These are phyloP conservation scores for Phytophthora europaea DNA, from an alignment of 352 stramenopile genomes.

Conservation along the genomic window DNA sequence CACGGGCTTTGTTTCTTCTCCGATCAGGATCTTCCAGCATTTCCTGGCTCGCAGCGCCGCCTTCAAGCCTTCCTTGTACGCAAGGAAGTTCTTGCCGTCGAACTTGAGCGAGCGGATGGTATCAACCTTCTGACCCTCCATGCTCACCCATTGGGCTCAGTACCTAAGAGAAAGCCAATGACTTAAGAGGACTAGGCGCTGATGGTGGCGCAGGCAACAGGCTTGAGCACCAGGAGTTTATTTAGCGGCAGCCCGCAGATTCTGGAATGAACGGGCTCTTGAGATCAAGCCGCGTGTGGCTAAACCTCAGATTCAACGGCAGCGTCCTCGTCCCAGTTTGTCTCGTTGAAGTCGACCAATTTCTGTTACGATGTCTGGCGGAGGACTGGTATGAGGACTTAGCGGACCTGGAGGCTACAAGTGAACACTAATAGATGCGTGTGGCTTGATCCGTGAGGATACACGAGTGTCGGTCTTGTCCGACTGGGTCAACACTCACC, in stretches of 20 bases:
- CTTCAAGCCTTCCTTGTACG: constrained; percentile 22
- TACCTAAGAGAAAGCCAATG: background rate
- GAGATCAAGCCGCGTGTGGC: background rate
- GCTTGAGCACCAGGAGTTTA: background rate
- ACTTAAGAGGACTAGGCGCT: background rate
- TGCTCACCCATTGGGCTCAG: constrained; percentile 18
- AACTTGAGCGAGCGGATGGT: constrained; percentile 11
- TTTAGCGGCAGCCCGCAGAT: background rate
- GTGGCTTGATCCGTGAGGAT: too few relatives aligned
- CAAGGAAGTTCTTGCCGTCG: constrained; percentile 20
- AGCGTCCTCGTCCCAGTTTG: background rate
- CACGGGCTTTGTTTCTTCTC: constrained; percentile 8
- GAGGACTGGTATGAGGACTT: too few relatives aligned
- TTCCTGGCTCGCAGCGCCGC: constrained; percentile 7
- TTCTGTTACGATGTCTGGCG: background rate
- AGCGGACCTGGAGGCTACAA: too few relatives aligned
- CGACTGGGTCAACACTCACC: too few relatives aligned
- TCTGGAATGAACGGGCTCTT: background rate
- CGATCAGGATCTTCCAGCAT: constrained; percentile 27
- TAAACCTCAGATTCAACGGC: background rate
- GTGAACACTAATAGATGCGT: too few relatives aligned
- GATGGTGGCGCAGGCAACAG: background rate
- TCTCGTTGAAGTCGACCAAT: background rate
- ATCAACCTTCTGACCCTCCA: constrained; percentile 3
- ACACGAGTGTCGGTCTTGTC: too few relatives aligned